Base-by-base conservation (phyloP, 495 filamentous ascomycete species). In the Xylaria cubensis region DNA sequence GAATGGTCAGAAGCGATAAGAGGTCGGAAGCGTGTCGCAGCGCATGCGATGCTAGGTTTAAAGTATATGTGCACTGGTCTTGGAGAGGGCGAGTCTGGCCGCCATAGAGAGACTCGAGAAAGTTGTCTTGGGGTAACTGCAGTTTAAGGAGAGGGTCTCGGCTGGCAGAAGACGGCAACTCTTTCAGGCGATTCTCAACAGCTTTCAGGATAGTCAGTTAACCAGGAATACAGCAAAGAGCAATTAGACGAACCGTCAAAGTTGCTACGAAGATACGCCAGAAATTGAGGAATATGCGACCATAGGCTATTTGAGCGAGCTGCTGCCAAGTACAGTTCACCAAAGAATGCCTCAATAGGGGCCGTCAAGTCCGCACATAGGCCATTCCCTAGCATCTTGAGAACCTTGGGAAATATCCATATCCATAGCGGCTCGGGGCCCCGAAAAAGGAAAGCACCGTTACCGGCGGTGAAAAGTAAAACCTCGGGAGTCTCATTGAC, bases 401-500 rank as follows among this genome's bases (percentile, higher is more conserved):
- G 75, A 50, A 94, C 71, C 75, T 87, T 88, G 17, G 91, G 89
- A 24, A 93, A 78, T 7, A 98, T 82, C 93, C 94, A 96, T n/a
- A 93, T 77, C 83, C 91, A 93, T 29, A 97, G 83, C 15, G 92
- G 93, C 32, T 91, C 88, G 51, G 81, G 79, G 50, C 86, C 84
- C 66, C 86, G 84, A 66, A 85, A 85, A 36, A 83, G 76, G 70
- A 82, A 83, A 7, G 59, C 74, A 44, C 76, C 75, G 1, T 72
- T 71, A 24, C 81, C 81, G 48, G 82, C 80, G 19, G 79, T 77
- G 59, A 79, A 88, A 58, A 87, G 85, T n/a, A 98, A 80, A 17
- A 92, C 87, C 46, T 88, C 83, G 0, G 96, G 95, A 4, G 90
- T 92, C 75, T 93, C 92, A 65, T 88, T 86, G 70, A 98, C 86